Conservation (phyloP, 345 rosid species). For the Aegle marmelos region DNA sequence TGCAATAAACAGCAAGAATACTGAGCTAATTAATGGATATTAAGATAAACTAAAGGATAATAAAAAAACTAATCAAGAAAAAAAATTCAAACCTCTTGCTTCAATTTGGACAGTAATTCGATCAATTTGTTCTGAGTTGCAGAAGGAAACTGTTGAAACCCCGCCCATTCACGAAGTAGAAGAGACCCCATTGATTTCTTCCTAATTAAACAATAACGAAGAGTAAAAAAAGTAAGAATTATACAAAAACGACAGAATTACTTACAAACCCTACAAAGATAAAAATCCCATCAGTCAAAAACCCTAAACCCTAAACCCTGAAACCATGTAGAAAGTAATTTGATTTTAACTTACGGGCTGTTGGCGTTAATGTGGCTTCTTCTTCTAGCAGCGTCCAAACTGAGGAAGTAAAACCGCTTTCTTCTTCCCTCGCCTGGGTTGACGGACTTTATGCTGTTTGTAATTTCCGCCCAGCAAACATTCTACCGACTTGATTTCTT, state of each 20-base stretch:
- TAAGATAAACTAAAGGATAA: background rate
- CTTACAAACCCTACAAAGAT: background rate
- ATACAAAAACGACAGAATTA: background rate
- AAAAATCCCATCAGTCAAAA: background rate
- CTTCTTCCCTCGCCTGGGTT: background rate
- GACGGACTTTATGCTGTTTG: background rate
- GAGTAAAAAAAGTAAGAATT: background rate
- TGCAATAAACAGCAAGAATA: conserved; percentile 20
- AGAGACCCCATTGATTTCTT: conserved; percentile 40
- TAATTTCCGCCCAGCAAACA: background rate
- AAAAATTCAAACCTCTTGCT: conserved; percentile 54
- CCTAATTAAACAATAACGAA: background rate
- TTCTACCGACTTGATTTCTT: background rate
- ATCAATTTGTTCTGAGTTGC: conserved; percentile 61
- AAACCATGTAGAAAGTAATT: background rate
- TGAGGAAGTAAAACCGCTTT: background rate
- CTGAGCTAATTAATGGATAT: conserved; percentile 3
- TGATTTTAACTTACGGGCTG: conserved; percentile 2
- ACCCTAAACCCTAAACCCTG: conserved; percentile 25
- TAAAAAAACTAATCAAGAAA: background rate
- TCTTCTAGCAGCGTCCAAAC: background rate
- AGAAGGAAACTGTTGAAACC: conserved; percentile 73
- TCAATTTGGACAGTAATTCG: conserved; percentile 59
- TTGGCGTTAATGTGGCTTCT: background rate
- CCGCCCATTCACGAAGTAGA: conserved; percentile 68